Conservation (phyloP, 2,329 filamentous ascomycete species). For the Verticillium zaregamsianum region DNA sequence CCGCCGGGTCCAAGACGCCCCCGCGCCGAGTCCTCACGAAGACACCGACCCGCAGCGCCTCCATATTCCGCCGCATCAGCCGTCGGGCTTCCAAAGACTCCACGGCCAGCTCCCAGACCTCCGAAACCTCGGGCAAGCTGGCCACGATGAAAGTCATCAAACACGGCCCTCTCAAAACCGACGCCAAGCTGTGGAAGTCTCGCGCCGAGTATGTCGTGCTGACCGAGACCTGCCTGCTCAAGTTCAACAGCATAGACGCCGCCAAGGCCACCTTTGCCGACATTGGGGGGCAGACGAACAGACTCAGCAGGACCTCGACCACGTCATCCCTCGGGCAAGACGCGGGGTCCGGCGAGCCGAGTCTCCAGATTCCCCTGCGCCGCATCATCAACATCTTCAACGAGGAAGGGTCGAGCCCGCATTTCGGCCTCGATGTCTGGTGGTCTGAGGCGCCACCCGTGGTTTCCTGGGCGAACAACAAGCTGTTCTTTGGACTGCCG, state of each 20-base stretch:
- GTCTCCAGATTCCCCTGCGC: slow-evolving; percentile 43
- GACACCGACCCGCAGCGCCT: slow-evolving; percentile 20
- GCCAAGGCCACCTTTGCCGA: slow-evolving; percentile 44
- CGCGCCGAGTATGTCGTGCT: slow-evolving; percentile 48
- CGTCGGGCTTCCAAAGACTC: slow-evolving; percentile 35
- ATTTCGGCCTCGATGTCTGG: slow-evolving; percentile 53
- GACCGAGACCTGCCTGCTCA: slow-evolving; percentile 45
- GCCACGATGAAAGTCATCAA: slow-evolving; percentile 34
- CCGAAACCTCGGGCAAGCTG: slow-evolving; percentile 5
- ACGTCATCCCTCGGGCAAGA: slow-evolving; percentile 21
- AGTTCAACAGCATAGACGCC: slow-evolving; percentile 43
- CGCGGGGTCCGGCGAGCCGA: slow-evolving; percentile 29
- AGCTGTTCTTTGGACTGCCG: slow-evolving; percentile 44
- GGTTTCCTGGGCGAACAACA: slow-evolving; percentile 41
- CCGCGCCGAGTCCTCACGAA: slow-evolving; percentile 26
- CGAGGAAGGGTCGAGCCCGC: slow-evolving; percentile 43
- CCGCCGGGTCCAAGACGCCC: slow-evolving; percentile 1
- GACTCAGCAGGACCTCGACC: slow-evolving; percentile 17
- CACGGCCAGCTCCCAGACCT: slow-evolving; percentile 18
- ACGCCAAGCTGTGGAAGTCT: slow-evolving; percentile 43
- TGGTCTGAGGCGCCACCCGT: slow-evolving; percentile 43
- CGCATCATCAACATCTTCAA: slow-evolving; percentile 49
- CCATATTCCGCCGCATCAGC: slow-evolving; percentile 37
- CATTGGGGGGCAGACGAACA: slow-evolving; percentile 21
- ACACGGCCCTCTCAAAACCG: slow-evolving; percentile 43